Percentiles rank a stretch among this genome's conserved stretches.
phyloP scores from a whole-genome alignment of 1,284 basidiomycete genomes.

The Rugiboletus extremiorientalis region DNA sequence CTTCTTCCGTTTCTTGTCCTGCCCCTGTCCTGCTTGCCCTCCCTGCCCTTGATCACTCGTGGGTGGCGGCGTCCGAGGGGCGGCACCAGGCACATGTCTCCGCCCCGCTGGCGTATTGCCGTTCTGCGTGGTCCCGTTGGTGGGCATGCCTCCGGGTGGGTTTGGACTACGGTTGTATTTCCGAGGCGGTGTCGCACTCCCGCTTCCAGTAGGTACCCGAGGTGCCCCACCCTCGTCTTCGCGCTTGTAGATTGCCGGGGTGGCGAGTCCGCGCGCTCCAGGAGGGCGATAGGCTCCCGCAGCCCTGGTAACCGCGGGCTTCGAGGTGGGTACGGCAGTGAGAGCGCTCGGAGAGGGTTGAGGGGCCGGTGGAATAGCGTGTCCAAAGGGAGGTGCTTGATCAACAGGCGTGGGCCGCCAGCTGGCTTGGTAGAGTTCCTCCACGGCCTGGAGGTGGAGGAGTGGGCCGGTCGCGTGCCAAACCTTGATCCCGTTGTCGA shows the following conservation, averaged over 20 bases:
- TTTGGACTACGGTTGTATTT: slow-evolving; percentile 39
- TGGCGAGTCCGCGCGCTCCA: slow-evolving; percentile 84
- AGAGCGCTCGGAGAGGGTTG: slow-evolving; percentile 62
- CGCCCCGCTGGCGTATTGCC: slow-evolving; percentile 33
- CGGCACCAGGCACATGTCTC: slow-evolving; percentile 69
- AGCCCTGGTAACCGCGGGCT: slow-evolving; percentile 50
- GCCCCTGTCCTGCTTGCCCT: too few relatives aligned
- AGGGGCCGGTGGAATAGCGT: slow-evolving; percentile 74
- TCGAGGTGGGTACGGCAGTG: slow-evolving; percentile 33
- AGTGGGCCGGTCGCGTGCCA: slow-evolving; percentile 92
- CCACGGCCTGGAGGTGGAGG: slow-evolving; percentile 73
- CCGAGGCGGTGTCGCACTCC: slow-evolving; percentile 56
- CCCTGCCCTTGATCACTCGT: slow-evolving; percentile 37
- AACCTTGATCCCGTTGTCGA: slow-evolving; percentile 96
- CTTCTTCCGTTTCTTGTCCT: slow-evolving; percentile 55
- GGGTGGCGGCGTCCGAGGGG: slow-evolving; percentile 47
- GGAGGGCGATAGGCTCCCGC: slow-evolving; percentile 90
- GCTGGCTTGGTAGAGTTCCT: slow-evolving; percentile 86
- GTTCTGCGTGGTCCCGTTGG: slow-evolving; percentile 30
- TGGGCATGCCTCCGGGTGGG: slow-evolving; percentile 22
- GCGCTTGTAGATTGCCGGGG: slow-evolving; percentile 84
- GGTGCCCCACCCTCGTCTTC: slow-evolving; percentile 78
- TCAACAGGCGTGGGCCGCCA: slow-evolving; percentile 81
- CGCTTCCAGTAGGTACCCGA: slow-evolving; percentile 46
- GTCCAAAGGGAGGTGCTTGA: slow-evolving; percentile 70